phyloP scores from a whole-genome alignment of 2,329 filamentous ascomycete species.

The Magnaporthiopsis incrustans region DNA sequence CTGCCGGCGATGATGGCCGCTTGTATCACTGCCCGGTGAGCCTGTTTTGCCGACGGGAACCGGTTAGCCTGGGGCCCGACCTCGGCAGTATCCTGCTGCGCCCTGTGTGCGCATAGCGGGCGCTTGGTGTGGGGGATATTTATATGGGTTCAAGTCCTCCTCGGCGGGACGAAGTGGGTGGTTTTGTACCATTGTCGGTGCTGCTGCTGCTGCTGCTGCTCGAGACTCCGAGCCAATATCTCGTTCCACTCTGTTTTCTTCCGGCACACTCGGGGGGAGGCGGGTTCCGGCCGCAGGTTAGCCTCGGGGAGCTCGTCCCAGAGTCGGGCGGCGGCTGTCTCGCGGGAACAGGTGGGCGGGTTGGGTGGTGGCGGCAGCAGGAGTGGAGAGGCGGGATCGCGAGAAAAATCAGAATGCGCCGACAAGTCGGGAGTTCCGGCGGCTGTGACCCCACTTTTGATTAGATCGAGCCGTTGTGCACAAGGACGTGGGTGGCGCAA shows the following conservation, averaged over 20 bases:
- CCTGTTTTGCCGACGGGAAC: slow-evolving; percentile 43
- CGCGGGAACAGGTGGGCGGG: background rate
- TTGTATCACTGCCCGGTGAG: slow-evolving; percentile 89
- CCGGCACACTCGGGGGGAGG: background rate
- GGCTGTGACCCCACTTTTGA: background rate
- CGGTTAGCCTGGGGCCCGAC: background rate
- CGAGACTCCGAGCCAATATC: background rate
- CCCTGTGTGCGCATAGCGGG: too few relatives aligned
- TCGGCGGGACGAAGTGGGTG: too few relatives aligned
- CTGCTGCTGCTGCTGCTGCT: background rate
- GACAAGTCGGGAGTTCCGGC: background rate
- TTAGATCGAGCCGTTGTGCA: background rate
- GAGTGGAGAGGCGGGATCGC: background rate
- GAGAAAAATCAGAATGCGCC: background rate
- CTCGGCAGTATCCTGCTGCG: background rate
- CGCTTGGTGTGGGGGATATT: background rate
- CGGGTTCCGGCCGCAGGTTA: background rate
- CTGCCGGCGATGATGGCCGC: slow-evolving; percentile 85
- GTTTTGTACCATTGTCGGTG: background rate
- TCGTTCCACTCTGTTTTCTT: background rate
- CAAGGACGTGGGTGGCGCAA: background rate
- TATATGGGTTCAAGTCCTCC: background rate
- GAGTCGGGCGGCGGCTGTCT: too few relatives aligned
- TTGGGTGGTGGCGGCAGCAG: too few relatives aligned
- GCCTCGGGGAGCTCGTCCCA: background rate